Evolutionary conservation across 768 basidiomycete genomes (phyloP).

Genomic region (Boletus sensibilis): DNA sequence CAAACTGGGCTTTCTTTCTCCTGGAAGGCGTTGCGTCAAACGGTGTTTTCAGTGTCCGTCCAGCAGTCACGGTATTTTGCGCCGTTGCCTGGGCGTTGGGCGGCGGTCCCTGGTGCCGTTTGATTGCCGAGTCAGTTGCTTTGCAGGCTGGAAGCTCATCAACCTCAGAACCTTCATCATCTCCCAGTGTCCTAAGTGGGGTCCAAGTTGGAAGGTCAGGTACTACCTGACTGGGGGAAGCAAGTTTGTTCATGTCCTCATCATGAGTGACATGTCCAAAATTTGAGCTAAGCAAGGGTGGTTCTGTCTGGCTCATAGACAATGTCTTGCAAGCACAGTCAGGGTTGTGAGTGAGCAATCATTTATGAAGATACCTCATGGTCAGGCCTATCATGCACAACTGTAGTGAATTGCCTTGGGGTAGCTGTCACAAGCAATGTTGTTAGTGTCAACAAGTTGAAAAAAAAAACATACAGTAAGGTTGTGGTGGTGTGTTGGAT

Average conservation of each 20-base stretch:
- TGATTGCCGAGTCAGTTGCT: background rate
- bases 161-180: conserved; percentile 1
- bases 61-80: background rate
- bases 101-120: background rate
- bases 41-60: background rate
- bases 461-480: conserved; percentile 14
- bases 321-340: conserved; percentile 13
- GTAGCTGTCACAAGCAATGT: conserved; percentile 10
- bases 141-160: conserved; percentile 6
- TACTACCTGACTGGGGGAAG: background rate
- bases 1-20: conserved; percentile 22
- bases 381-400: background rate
- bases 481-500: background rate
- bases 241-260: background rate
- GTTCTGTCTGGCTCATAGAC: conserved; percentile 2
- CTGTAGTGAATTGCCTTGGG: conserved; percentile 13
- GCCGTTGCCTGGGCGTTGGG: background rate
- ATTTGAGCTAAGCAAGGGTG: conserved; percentile 1
- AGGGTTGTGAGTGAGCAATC: background rate
- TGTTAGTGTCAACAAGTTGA: background rate
- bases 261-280: background rate
- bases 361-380: conserved; percentile 13
- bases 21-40: background rate
- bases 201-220: conserved; percentile 29
- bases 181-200: conserved; percentile 1